phyloP scores from a whole-genome alignment of 345 rosid genomes.

The Anacardium occidentale region DNA sequence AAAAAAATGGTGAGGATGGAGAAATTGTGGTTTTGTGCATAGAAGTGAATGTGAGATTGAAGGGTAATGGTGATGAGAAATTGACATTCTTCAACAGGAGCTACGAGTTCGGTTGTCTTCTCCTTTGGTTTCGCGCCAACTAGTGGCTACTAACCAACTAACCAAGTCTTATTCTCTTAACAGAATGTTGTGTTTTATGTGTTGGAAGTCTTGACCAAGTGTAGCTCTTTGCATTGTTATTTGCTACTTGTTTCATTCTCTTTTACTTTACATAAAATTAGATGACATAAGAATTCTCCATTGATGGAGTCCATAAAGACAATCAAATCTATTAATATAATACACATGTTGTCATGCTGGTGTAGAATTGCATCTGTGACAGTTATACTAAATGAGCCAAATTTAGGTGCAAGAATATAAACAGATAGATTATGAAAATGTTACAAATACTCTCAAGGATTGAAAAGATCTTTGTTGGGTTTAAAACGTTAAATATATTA shows the following conservation, averaged over 20 bases:
- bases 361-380: too few relatives aligned
- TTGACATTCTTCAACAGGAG: slow-evolving; percentile 51
- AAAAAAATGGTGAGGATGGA: slow-evolving; percentile 23
- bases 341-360: too few relatives aligned
- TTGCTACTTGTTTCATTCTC: background rate
- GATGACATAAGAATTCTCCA: too few relatives aligned
- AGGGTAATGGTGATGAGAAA: slow-evolving; percentile 28
- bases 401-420: too few relatives aligned
- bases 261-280: too few relatives aligned
- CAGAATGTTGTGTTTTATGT: background rate
- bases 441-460: too few relatives aligned
- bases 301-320: too few relatives aligned
- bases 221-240: background rate
- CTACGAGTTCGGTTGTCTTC: slow-evolving; percentile 51
- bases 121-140: slow-evolving; percentile 81
- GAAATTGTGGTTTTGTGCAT: slow-evolving; percentile 14
- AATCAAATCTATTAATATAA: too few relatives aligned
- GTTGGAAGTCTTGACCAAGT: slow-evolving; percentile 1
- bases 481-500: too few relatives aligned
- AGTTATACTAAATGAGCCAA: too few relatives aligned
- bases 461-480: too few relatives aligned
- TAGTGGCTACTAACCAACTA: slow-evolving; percentile 59
- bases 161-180: slow-evolving; percentile 33
- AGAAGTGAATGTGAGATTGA: slow-evolving; percentile 28
- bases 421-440: too few relatives aligned